Base-by-base conservation (phyloP, 2,329 filamentous ascomycete species). In the Thelonectria discophora region DNA sequence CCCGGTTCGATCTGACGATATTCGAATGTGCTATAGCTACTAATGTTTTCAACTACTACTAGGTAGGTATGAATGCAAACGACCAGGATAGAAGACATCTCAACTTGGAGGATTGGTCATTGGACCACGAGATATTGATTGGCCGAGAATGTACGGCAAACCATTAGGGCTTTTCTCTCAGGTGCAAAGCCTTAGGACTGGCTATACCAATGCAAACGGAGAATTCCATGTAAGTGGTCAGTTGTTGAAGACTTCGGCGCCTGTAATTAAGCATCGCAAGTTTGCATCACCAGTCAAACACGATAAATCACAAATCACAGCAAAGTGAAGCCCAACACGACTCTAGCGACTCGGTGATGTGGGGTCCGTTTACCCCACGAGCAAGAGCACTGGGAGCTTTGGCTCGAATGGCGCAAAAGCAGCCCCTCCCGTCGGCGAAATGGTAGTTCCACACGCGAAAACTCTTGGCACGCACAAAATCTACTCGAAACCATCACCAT, bases 401-500 rank as follows among this genome's bases (percentile, higher is more conserved):
- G 43, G 18, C 13, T 8, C 20, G 58, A 51, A 68, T 69, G 64
- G 65, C 66, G 54, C 66, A 63, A 61, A 30, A 24, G 63, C 62
- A 63, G 63, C 55, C 58, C 55, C 46, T 40, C 60, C 39, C 47
- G 27, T 72, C 75, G 74, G 75, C 67, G 68, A 75, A 76, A 78
- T 71, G 76, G 70, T 77, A 74, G 72, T 74, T 78, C 76, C 76
- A 72, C 67, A 72, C 65, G 74, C 75, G 75, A 78, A 78, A 79
- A 79, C 69, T 79, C 77, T 79, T 79, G 77, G 77, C 77, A 79
- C 78, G 78, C 78, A 79, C 78, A 79, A 80, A 79, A 79, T 73
- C 74, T 71, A 73, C 75, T 74, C 73, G 70, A 69, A 73, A 72
- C 72, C 69, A 74, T 74, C 75, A 76, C 66, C 71, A 76, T 66